Conservation (phyloP, 768 basidiomycete genomes). For the Trametes meyenii region DNA sequence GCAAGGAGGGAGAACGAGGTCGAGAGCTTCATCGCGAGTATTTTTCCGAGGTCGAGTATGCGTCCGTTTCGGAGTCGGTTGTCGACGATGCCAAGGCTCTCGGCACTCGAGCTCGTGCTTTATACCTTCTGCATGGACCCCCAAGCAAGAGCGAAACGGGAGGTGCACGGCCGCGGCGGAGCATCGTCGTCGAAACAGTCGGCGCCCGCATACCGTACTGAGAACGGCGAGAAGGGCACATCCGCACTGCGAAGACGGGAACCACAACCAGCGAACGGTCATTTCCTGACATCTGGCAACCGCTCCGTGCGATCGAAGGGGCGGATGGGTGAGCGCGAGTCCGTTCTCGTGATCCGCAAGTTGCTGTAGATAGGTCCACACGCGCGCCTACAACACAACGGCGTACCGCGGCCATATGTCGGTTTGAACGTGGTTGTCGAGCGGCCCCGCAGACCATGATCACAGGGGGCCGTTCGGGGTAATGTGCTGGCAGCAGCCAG, state of each 20-base stretch:
- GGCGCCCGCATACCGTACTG: conserved; percentile 3
- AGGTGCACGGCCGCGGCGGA: conserved; percentile 1
- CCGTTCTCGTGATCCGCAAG: conserved; percentile 2
- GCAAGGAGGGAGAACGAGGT: conserved; percentile 34
- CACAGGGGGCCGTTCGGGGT: conserved; percentile 13
- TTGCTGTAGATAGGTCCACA: no score
- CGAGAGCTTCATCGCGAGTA: conserved; percentile 25
- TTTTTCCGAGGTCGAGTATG: not conserved
- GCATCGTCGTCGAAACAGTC: conserved; percentile 19
- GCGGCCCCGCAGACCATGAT: conserved; percentile 1
- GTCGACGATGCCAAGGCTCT: conserved; percentile 14
- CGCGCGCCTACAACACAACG: not conserved
- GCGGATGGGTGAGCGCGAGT: not conserved
- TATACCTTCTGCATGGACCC: conserved; percentile 7
- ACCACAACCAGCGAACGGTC: not conserved
- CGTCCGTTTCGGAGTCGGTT: not conserved
- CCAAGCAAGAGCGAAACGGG: not conserved
- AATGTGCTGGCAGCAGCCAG: conserved; percentile 13
- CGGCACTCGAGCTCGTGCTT: conserved; percentile 10
- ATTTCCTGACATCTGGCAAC: conserved; percentile 6
- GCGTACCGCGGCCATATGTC: conserved; percentile 16
- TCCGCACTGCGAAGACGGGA: conserved; percentile 2
- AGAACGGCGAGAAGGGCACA: not conserved
- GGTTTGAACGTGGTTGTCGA: not conserved
- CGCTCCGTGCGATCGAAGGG: not conserved